Evolutionary conservation across 495 filamentous ascomycete species (phyloP), one percentile per base, ranked within the genome.

Genomic region (Emericellopsis terricola): DNA sequence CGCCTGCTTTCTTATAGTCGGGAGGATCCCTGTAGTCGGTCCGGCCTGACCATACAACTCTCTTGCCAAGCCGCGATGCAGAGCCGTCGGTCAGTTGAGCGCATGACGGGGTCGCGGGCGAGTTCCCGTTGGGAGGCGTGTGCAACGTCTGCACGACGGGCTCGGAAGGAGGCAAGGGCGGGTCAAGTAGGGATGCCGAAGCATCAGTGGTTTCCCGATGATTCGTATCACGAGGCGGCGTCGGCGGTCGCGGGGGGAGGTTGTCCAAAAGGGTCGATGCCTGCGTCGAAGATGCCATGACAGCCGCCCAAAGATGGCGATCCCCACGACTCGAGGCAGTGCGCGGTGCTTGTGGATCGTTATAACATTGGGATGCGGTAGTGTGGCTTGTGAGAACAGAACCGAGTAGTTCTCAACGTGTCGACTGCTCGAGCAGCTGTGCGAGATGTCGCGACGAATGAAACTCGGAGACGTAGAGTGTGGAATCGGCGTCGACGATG

Each of bases 41-140:
- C 56, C 73, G 70, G 40, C 71, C 71, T 10, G 78, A 82, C 56
- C 80, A 86, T 19, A 66, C 74, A 31, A 87, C 81, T 43, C 64
- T 68, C 56, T 94, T 94, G 38, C 53, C 43, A 7, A 52, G 51
- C 15, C 55, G 50, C 39, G 59, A 50, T 44, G 61, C 55, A 55
- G 68, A 60, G 40, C 73, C 66, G 52, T 71, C 49, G 59, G 78
- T 59, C 56, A 77, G 57, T 60, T 75, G 36, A 64, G 73, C 50
- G 64, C 70, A 49, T 11, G 15, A 19, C 56, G 75, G 68, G 36
- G 45, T 48, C 20, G 43, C 44, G 11, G 58, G 58, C 14, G 55
- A 69, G 50, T 59, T 50, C 27, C 44, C 46, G 13, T 46, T 61
- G 1, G 63, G 58, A 11, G 65, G 66, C 7, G 66, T 71, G 24